Base-by-base conservation (phyloP, 805 yeast species). In the Candida hungchunana region DNA sequence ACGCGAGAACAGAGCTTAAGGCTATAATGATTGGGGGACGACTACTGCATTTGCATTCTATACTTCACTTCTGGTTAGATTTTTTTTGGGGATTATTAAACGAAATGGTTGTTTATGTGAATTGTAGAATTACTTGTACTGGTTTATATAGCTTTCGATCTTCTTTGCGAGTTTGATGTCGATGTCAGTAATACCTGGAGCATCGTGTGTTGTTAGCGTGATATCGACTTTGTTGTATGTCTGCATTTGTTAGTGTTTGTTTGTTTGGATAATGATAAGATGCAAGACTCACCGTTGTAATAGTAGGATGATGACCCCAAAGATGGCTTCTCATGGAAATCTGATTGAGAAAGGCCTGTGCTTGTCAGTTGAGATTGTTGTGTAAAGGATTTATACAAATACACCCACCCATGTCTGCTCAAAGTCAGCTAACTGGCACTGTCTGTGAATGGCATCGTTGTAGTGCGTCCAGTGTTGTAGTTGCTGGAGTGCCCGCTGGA, bases 281-380 rank as follows among this genome's bases (percentile, higher is more conserved):
- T 9, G 16, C 4, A 18, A 14, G 14, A 41, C 49, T 18, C 17
- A 40, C 48, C 4, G 82, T 82, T 0, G 66, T 32, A 10, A 83
- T 73, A 0, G 77, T 77, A 0, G 93, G 90, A 53, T 83, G 94
- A 48, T 83, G 90, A 4, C 77, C 80, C 50, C 61, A 55, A 1
- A 66, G 48, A 50, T 80, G 82, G 0, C 83, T 69, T 34, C 76
- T 59, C 59, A 72, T 56, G 2, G 85, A 71, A 1, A 82, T 69
- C 30, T 67, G 66, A 18, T 73, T 77, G 14, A 83, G 57, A 48
- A 81, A 80, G 4, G 40, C 48, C 49, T 46, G 8, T 20, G n/a
- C n/a, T n/a, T n/a, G n/a, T n/a, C n/a, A n/a, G n/a, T n/a, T n/a
- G n/a, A n/a, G 20, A 21, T 13, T 32, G 26, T 18, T 16, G 24